These are phyloP conservation scores for Naganishia randhawae DNA, from an alignment of 768 basidiomycete genomes.

Conservation along the genomic window DNA sequence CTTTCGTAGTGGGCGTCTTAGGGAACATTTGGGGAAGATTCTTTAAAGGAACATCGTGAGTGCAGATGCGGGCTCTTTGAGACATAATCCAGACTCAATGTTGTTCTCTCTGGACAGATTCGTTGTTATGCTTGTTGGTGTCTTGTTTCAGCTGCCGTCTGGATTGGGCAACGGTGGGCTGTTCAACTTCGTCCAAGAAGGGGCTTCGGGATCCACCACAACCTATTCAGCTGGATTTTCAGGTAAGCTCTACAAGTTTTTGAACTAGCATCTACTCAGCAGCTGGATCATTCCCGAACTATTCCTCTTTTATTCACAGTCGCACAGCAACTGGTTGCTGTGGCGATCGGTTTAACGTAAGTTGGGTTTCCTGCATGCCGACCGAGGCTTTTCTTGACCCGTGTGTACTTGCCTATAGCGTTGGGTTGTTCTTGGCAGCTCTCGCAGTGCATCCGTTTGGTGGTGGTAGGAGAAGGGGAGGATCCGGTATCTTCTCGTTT, in stretches of 20 bases:
- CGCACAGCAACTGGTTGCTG: slow-evolving; percentile 70
- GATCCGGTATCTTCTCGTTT: slow-evolving; percentile 52
- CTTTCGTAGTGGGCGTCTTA: slow-evolving; percentile 74
- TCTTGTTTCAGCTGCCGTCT: slow-evolving; percentile 79
- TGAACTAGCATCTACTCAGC: no score
- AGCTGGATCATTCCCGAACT: background rate
- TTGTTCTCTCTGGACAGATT: slow-evolving; percentile 53
- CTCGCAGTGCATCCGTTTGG: slow-evolving; percentile 57
- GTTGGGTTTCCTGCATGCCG: slow-evolving; percentile 20
- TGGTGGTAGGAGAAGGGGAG: slow-evolving; percentile 50
- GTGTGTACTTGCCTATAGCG: slow-evolving; percentile 56
- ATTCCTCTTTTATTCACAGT: slow-evolving; percentile 55
- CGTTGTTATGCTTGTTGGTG: slow-evolving; percentile 75
- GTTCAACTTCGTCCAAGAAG: slow-evolving; percentile 55
- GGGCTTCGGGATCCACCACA: slow-evolving; percentile 38
- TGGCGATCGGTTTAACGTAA: slow-evolving; percentile 60
- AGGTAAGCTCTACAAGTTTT: slow-evolving; percentile 20
- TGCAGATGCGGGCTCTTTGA: background rate
- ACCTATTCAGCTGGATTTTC: slow-evolving; percentile 63
- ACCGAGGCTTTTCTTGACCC: background rate
- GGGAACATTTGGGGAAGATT: slow-evolving; percentile 74
- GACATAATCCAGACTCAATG: slow-evolving; percentile 36
- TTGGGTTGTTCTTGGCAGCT: slow-evolving; percentile 70
- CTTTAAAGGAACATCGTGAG: slow-evolving; percentile 56
- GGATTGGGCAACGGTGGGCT: slow-evolving; percentile 77